Base-by-base conservation (phyloP, 1,284 basidiomycete genomes). In the Rhodotorula mucilaginosa region DNA sequence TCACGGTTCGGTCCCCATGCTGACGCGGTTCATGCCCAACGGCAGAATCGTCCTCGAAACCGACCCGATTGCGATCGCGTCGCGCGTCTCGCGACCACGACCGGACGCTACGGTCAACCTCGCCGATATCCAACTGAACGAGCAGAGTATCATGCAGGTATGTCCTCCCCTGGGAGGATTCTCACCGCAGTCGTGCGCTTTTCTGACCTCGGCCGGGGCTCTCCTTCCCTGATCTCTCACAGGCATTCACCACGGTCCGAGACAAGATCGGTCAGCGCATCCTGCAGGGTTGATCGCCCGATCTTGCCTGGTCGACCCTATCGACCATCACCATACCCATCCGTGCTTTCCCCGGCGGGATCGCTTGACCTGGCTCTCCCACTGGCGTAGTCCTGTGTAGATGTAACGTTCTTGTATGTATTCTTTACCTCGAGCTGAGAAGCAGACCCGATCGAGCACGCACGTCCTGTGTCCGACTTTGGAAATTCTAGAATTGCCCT, bases 71-170 rank as follows among this genome's bases (percentile, higher is more conserved):
- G 92, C 95, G 16, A 97, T 99, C 79, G 93, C 95, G 0, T 94
- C 93, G 49, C 85, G 97, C 70, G 97, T 99, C 61, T 96, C 92
- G 76, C 85, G 95, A 76, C 92, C 97, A 61, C 89, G 89, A 78
- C 90, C 95, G 26, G 97, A 99, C 81, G 90, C 92, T 67, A 75
- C 74, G 21, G 76, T 80, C 47, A 77, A 80, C 64, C 73, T 82
- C n/a, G 91, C 91, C 56, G 95, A 98, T 79, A 97, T 99, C 76
- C 91, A 97, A 74, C 97, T 99, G 86, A 99, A 98, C 85, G 97
- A 99, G 83, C 94, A 98, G 83, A 96, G 93, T 7, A 85, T 97
- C 73, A 86, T 96, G 86, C 93, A 85, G 79, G 93, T 93, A 51
- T 93, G 82, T 81, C 49, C 39, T 8, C 26, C 39, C n/a, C 3